These are phyloP conservation scores for Albatrellus sp. DNA, from an alignment of 1,284 basidiomycete species.

Conservation along the genomic window DNA sequence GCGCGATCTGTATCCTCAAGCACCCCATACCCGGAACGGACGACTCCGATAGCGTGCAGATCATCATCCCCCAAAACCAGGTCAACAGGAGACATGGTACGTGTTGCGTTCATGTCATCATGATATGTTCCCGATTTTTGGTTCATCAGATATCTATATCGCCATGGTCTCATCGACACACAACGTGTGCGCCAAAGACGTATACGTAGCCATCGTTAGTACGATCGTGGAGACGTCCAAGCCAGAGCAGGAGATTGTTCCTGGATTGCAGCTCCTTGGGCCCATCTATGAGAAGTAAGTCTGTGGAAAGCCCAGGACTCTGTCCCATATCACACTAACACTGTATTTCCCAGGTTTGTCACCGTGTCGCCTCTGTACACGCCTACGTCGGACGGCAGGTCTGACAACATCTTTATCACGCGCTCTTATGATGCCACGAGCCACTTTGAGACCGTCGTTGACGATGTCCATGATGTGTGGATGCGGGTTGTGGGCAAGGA, in stretches of 20 bases:
- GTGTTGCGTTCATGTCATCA: conserved; percentile 16
- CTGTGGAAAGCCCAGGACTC: neutral
- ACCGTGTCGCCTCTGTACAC: conserved; percentile 83
- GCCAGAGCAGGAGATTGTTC: conserved; percentile 87
- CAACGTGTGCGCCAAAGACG: conserved; percentile 91
- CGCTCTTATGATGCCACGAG: conserved; percentile 97
- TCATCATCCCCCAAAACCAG: conserved; percentile 99
- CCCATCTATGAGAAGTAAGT: conserved; percentile 90
- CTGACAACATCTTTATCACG: conserved; percentile 92
- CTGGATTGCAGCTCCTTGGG: conserved; percentile 88
- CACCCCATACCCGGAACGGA: conserved; percentile 98
- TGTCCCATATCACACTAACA: conserved; percentile 3
- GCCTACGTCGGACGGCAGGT: conserved; percentile 71
- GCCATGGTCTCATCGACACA: conserved; percentile 95
- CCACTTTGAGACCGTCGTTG: conserved; percentile 97
- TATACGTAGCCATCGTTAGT: conserved; percentile 96
- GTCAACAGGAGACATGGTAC: conserved; percentile 86
- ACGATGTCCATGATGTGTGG: conserved; percentile 92
- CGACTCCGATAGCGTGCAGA: conserved; percentile 88
- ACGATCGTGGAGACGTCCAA: conserved; percentile 94
- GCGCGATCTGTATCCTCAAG: conserved; percentile 97
- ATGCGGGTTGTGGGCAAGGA: conserved; percentile 68
- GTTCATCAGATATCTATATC: conserved; percentile 88
- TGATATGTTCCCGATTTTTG: neutral
- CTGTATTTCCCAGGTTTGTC: conserved; percentile 57